Percentiles rank a stretch among this genome's conserved stretches.
phyloP scores from a whole-genome alignment of 345 rosid genomes.

The Ceriops zippeliana region DNA sequence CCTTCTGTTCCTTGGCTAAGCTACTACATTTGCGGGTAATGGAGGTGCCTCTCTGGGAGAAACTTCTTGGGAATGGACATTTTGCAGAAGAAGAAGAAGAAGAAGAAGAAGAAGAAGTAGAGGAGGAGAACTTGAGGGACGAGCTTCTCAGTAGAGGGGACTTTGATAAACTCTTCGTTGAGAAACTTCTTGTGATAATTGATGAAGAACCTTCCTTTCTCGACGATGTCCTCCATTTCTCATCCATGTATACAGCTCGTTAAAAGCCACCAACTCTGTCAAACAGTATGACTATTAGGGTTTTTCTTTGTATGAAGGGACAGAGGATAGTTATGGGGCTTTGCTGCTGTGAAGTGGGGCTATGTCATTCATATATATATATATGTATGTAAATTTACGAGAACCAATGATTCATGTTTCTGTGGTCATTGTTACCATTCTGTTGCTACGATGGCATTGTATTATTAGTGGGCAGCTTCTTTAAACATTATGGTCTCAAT shows the following conservation, averaged over 20 bases:
- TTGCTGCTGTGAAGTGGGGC: constrained; percentile 17
- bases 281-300: neutral
- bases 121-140: constrained; percentile 37
- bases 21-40: constrained; percentile 71
- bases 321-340: constrained; percentile 3
- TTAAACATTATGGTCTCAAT: too few species aligned
- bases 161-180: constrained; percentile 64
- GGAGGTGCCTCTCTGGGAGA: constrained; percentile 54
- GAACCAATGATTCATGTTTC: too few species aligned
- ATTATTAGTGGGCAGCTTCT: too few species aligned
- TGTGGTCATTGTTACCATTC: too few species aligned
- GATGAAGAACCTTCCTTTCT: constrained; percentile 47
- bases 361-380: constrained; percentile 1
- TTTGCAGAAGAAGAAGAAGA: constrained; percentile 41
- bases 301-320: neutral
- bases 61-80: constrained; percentile 42
- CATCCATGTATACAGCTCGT: constrained; percentile 43
- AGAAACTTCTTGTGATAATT: constrained; percentile 56
- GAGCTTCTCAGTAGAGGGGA: constrained; percentile 57
- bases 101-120: constrained; percentile 23
- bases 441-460: too few species aligned
- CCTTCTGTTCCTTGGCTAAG: constrained; percentile 94
- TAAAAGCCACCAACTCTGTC: neutral
- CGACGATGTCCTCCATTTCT: constrained; percentile 55
- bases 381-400: neutral